Conservation (phyloP, 2,329 filamentous ascomycete genomes). For the Neophaeococcomyces aloes region DNA sequence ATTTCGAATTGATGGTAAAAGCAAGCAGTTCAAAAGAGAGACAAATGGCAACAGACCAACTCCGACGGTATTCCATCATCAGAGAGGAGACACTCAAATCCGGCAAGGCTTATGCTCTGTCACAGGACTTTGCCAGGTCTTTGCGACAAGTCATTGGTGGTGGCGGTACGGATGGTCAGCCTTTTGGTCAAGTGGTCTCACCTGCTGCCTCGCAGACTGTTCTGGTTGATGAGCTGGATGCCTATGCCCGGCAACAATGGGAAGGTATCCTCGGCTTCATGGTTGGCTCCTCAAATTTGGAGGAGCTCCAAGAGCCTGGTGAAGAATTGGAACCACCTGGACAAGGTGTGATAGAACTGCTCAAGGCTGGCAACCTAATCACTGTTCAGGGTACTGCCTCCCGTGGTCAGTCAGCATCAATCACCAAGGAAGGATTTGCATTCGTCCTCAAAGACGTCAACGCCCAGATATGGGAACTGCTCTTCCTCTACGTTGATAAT, state of each 20-base stretch:
- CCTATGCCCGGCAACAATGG: conserved; percentile 81
- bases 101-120: conserved; percentile 63
- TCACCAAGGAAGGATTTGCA: conserved; percentile 87
- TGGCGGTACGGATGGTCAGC: conserved; percentile 63
- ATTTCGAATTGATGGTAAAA: conserved; percentile 79
- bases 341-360: conserved; percentile 70
- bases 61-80: conserved; percentile 80
- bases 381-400: conserved; percentile 35
- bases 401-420: conserved; percentile 49
- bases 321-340: conserved; percentile 41
- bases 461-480: conserved; percentile 89
- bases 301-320: conserved; percentile 1
- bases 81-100: conserved; percentile 51
- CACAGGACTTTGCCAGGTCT: conserved; percentile 70
- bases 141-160: conserved; percentile 80
- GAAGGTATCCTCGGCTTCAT: conserved; percentile 94
- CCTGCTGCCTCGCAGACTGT: conserved; percentile 53
- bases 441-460: conserved; percentile 93
- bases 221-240: conserved; percentile 64
- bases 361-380: conserved; percentile 72
- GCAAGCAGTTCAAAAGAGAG: conserved; percentile 59
- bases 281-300: conserved; percentile 44
- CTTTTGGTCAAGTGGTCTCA: conserved; percentile 77
- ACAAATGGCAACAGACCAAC: conserved; percentile 70
- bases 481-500: conserved; percentile 86